Evolutionary conservation across 2,329 filamentous ascomycete genomes (phyloP).

Genomic region (Sarocladium strictum): DNA sequence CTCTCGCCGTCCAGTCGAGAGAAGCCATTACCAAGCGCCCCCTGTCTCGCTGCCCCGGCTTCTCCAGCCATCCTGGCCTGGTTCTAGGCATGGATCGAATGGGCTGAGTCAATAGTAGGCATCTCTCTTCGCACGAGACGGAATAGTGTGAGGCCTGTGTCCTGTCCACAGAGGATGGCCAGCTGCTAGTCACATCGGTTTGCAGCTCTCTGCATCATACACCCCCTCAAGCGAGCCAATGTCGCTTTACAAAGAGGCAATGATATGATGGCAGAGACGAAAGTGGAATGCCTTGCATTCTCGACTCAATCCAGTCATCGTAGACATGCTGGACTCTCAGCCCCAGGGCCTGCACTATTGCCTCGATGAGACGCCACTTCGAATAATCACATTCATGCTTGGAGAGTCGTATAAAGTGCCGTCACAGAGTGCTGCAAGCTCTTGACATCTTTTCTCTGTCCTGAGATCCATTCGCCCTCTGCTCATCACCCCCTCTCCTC

Average conservation of each 20-base stretch:
- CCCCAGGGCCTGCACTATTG: not conserved
- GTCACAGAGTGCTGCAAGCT: not conserved
- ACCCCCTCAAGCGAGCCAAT: not conserved
- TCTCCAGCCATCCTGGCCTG: not conserved
- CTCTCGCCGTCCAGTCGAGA: too few relatives aligned
- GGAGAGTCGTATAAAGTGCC: not conserved
- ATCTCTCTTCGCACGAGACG: not conserved
- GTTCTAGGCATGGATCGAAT: not conserved
- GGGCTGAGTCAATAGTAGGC: not conserved
- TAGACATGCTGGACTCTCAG: not conserved
- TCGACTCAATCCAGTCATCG: not conserved
- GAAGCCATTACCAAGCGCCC: too few relatives aligned
- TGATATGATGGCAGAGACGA: not conserved
- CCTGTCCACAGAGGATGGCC: not conserved
- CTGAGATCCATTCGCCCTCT: not conserved
- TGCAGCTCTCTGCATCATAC: not conserved
- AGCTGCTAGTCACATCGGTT: not conserved
- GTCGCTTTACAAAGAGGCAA: too few relatives aligned
- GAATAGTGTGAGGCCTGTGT: not conserved
- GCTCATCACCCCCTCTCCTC: not conserved
- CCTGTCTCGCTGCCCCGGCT: not conserved
- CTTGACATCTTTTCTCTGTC: not conserved
- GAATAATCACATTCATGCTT: not conserved
- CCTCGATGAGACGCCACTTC: not conserved
- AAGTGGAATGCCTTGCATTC: not conserved